Evolutionary conservation across 176 grass and related monocot species (phyloP).

Genomic region (Oryza officinalis): DNA sequence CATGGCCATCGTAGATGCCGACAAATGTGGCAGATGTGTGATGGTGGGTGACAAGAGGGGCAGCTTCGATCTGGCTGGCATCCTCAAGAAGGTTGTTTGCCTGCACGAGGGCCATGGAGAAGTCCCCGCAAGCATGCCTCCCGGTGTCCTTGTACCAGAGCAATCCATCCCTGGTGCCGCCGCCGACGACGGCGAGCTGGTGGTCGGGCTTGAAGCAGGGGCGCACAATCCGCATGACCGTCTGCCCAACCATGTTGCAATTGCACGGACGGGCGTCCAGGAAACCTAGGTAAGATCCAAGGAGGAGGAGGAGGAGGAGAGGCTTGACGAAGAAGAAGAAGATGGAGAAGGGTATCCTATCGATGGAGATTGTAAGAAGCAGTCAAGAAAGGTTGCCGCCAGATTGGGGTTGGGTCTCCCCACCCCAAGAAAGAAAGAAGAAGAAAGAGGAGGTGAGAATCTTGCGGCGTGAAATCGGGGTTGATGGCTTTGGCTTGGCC

Average conservation of each 20-base stretch:
- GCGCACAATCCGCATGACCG: conserved; percentile 51
- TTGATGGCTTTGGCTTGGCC: not conserved
- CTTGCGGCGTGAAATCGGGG: not conserved
- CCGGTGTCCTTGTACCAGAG: conserved; percentile 84
- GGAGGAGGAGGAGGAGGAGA: too few species aligned
- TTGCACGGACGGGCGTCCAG: too few species aligned
- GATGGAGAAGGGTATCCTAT: not conserved
- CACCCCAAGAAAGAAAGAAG: not conserved
- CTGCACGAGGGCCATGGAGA: conserved; percentile 83
- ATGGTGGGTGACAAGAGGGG: conserved; percentile 30
- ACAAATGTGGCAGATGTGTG: conserved; percentile 48
- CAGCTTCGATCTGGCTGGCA: conserved; percentile 73
- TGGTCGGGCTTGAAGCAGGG: conserved; percentile 53
- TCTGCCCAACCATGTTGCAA: not conserved
- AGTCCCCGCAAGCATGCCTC: conserved; percentile 59
- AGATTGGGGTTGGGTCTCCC: not conserved
- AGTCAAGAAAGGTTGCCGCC: not conserved
- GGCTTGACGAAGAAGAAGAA: too few species aligned
- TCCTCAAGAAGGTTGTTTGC: conserved; percentile 79
- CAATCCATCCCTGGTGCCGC: conserved; percentile 54
- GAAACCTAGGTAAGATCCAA: too few species aligned
- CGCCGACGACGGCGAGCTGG: not conserved
- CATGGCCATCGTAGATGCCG: conserved; percentile 79
- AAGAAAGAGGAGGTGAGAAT: not conserved
- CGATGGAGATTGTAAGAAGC: not conserved